phyloP scores from a whole-genome alignment of 805 yeast species.

The Metschnikowia orientalis region DNA sequence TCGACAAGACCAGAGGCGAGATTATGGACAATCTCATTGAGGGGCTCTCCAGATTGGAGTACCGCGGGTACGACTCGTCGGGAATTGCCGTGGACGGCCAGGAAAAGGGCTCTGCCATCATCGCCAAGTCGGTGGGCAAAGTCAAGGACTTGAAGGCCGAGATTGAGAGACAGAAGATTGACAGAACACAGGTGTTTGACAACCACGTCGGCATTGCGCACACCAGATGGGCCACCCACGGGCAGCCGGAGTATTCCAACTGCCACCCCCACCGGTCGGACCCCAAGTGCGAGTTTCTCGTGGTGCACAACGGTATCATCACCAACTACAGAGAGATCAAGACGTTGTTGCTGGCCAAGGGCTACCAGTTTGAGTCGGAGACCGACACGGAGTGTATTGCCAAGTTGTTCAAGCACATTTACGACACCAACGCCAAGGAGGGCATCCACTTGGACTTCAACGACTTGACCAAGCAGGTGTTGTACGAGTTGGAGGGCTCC shows the following conservation, averaged over 20 bases:
- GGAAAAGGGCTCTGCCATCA: constrained; percentile 59
- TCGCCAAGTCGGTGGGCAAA: constrained; percentile 87
- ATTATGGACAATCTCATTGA: constrained; percentile 85
- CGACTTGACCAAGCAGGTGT: constrained; percentile 86
- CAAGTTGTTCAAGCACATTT: constrained; percentile 84
- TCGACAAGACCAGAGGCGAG: constrained; percentile 88
- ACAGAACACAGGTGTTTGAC: constrained; percentile 61
- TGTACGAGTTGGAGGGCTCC: constrained; percentile 93
- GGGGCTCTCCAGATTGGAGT: constrained; percentile 81
- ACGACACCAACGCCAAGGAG: constrained; percentile 68
- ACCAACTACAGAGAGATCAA: constrained; percentile 92
- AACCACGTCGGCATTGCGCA: constrained; percentile 97
- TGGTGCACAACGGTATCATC: constrained; percentile 97
- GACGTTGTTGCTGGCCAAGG: constrained; percentile 74
- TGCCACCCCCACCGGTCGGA: constrained; percentile 98
- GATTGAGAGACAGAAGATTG: constrained; percentile 47
- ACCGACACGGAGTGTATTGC: constrained; percentile 99
- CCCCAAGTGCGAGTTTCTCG: constrained; percentile 72
- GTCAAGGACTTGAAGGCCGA: constrained; percentile 74
- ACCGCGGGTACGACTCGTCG: constrained; percentile 97
- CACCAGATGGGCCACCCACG: constrained; percentile 99
- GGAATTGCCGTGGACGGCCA: constrained; percentile 96
- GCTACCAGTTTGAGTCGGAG: constrained; percentile 79
- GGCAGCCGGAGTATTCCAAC: constrained; percentile 78
- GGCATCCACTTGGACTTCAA: constrained; percentile 82